Conservation (phyloP, 768 basidiomycete genomes). For the Tulasnella sp. region DNA sequence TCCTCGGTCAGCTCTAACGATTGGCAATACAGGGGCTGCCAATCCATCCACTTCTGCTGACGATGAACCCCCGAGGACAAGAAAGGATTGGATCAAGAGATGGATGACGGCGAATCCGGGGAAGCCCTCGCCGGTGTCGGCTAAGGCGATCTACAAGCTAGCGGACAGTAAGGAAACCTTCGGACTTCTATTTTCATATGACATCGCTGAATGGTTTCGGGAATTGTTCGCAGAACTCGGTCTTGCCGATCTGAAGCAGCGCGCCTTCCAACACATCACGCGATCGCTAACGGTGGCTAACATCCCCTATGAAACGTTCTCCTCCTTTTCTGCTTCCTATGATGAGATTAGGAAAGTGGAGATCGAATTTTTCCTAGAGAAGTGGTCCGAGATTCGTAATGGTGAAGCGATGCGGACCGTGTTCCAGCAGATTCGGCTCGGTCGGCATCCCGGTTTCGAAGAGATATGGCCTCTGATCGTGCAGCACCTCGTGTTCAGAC, state of each 20-base stretch:
- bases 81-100: slow-evolving; percentile 71
- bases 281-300: slow-evolving; percentile 76
- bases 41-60: slow-evolving; percentile 30
- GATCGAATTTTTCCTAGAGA: slow-evolving; percentile 74
- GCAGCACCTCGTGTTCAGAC: slow-evolving; percentile 34
- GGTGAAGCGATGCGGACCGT: slow-evolving; percentile 82
- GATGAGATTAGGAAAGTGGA: slow-evolving; percentile 82
- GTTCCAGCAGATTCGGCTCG: slow-evolving; percentile 82
- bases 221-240: slow-evolving; percentile 61
- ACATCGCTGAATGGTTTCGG: neutral
- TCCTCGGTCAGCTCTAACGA: slow-evolving; percentile 18
- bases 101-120: slow-evolving; percentile 67
- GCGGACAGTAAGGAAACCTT: slow-evolving; percentile 68
- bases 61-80: slow-evolving; percentile 44
- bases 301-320: slow-evolving; percentile 85
- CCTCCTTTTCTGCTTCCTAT: slow-evolving; percentile 79
- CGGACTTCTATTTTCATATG: neutral
- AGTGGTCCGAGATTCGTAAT: slow-evolving; percentile 82
- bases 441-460: slow-evolving; percentile 85
- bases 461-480: slow-evolving; percentile 47
- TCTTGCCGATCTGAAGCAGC: slow-evolving; percentile 68
- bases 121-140: slow-evolving; percentile 73
- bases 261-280: slow-evolving; percentile 80
- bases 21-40: slow-evolving; percentile 19
- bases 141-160: slow-evolving; percentile 80